Evolutionary conservation across 768 basidiomycete species (phyloP).

Genomic region (Tulasnella sp.): DNA sequence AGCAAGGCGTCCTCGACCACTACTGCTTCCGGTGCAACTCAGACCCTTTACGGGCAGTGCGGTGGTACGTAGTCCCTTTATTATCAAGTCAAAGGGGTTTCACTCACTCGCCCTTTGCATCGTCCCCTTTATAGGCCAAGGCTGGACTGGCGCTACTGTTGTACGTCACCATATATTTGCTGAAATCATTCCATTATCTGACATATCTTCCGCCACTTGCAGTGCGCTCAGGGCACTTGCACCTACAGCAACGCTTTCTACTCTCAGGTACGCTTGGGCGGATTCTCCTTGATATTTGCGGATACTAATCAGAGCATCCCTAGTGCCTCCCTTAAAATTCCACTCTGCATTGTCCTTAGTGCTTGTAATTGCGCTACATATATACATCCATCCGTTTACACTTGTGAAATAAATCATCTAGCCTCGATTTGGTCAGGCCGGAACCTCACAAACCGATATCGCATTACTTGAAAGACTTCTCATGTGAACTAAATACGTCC

Average conservation of each 20-base stretch:
- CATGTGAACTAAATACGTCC: too few relatives aligned
- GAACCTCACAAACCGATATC: too few relatives aligned
- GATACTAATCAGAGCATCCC: background rate
- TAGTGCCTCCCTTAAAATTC: background rate
- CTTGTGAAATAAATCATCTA: background rate
- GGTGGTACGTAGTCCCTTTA: slow-evolving; percentile 2
- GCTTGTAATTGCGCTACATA: background rate
- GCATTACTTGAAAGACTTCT: too few relatives aligned
- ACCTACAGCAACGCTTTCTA: slow-evolving; percentile 24
- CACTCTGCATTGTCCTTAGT: background rate
- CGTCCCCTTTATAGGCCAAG: background rate
- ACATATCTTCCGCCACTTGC: background rate
- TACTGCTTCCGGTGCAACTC: slow-evolving; percentile 19
- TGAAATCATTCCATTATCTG: background rate
- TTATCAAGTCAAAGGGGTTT: background rate
- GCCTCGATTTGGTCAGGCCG: background rate
- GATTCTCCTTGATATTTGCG: background rate
- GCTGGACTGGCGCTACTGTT: background rate
- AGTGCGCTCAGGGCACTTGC: slow-evolving; percentile 25
- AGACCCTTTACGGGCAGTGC: slow-evolving; percentile 26
- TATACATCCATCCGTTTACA: background rate
- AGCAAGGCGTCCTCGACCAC: slow-evolving; percentile 20
- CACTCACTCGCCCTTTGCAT: background rate
- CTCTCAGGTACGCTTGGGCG: background rate
- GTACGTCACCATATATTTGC: background rate